Evolutionary conservation across 345 rosid species (phyloP), one percentile per base, ranked within the genome.

Genomic region (Lagerstroemia speciosa): DNA sequence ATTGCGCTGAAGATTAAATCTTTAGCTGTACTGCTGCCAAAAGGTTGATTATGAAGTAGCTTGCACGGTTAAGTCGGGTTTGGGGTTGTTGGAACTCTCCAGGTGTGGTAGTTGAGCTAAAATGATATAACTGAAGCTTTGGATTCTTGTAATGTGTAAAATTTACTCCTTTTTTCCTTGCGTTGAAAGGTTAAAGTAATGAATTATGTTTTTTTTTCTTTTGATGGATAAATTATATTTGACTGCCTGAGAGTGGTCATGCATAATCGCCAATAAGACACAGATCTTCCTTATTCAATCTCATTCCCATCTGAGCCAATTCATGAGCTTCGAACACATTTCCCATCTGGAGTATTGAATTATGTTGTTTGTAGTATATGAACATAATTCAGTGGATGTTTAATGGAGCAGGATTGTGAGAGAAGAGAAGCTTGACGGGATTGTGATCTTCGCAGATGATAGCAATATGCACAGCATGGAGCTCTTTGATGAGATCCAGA

Each of bases 401-500:
- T 75, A 62, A 46, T 74, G 84, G 74, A 68, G 66, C 87, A 95
- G 99, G 76, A 77, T 83, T 58, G 83, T 88, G 66, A 84, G 80
- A 70, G 91, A 95, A 70, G 81, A 88, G 94, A 95, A 83, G 83
- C 83, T 92, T 87, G 97, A 95, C 73, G 98, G 99, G 62, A 41
- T 95, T 46, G 97, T 92, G 75, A 80, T 88, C 87, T 92, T 95
- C 83, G 92, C 87, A 0, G 99, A 95, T 75, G 99, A 95, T 78
- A 88, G 99, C 75, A 95, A 92, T 65, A 90, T 95, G 96, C 98
- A 95, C 72, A 85, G 94, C 72, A 88, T 92, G 96, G 99, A 95
- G 76, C 84, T 92, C 26, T 95, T 92, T 60, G 97, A 90, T 57
- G 99, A 90, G 74, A 86, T 95, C 67, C 99, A 92, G 74, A 90